These are phyloP conservation scores for Bromus sterilis DNA, from an alignment of 176 grass and related monocot genomes.

Conservation along the genomic window DNA sequence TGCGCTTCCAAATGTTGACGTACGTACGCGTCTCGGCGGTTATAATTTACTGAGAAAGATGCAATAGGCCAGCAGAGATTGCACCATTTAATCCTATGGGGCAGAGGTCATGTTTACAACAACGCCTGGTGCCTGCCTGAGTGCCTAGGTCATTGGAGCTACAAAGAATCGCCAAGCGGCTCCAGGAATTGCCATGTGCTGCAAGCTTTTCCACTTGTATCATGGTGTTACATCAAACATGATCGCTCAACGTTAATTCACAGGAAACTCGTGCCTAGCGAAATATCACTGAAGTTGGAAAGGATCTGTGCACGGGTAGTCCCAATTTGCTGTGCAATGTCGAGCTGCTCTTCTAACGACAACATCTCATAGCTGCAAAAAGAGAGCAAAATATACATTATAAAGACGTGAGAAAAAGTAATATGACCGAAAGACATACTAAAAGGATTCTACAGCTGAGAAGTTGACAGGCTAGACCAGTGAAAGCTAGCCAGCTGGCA, in stretches of 20 bases:
- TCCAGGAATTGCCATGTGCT: background rate
- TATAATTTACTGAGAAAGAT: background rate
- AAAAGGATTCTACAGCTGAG: background rate
- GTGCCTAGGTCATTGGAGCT: background rate
- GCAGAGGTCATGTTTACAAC: background rate
- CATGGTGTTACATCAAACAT: background rate
- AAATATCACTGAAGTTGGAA: conserved; percentile 78
- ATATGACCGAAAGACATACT: background rate
- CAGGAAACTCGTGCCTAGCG: conserved; percentile 75
- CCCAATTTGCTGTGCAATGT: conserved; percentile 77
- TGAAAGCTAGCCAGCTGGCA: background rate
- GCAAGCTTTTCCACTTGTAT: background rate
- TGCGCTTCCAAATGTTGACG: background rate
- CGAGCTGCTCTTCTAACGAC: conserved; percentile 75
- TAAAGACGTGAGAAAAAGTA: background rate
- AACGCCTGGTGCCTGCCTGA: background rate
- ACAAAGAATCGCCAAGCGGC: background rate
- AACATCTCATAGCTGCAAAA: conserved; percentile 87
- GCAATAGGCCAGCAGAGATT: background rate
- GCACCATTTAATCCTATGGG: background rate
- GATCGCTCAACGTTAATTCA: background rate
- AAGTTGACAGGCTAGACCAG: background rate
- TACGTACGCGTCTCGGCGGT: background rate
- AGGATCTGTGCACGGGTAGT: conserved; percentile 80
- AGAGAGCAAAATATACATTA: background rate